These are phyloP conservation scores for Lycium barbarum DNA, from an alignment of 257 asterid species.

Conservation along the genomic window DNA sequence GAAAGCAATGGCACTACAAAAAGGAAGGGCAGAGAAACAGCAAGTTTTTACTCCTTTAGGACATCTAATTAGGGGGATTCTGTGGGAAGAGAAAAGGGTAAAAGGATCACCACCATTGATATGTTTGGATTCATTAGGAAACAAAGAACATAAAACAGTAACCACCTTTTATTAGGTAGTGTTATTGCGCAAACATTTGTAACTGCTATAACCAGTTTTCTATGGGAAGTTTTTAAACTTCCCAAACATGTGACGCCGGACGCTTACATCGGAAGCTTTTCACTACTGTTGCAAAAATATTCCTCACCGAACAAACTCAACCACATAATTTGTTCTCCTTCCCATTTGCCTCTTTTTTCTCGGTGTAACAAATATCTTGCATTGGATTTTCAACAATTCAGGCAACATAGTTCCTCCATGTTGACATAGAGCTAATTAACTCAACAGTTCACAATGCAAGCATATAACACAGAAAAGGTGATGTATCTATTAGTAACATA, in stretches of 20 bases:
- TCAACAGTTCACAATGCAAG: background rate
- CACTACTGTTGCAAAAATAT: background rate
- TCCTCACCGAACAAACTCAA: background rate
- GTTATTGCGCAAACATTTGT: background rate
- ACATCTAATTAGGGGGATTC: slow-evolving; percentile 22
- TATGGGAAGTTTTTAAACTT: background rate
- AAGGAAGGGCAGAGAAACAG: background rate
- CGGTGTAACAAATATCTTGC: background rate
- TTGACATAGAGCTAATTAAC: background rate
- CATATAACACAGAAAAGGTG: background rate
- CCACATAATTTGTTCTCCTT: background rate
- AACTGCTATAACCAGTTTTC: background rate
- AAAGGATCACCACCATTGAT: slow-evolving; percentile 10
- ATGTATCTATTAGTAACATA: background rate
- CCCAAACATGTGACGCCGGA: slow-evolving; percentile 5
- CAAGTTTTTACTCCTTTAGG: slow-evolving; percentile 24
- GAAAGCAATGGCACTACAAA: background rate
- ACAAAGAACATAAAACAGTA: background rate
- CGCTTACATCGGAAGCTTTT: background rate
- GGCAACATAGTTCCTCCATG: background rate
- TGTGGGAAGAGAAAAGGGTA: slow-evolving; percentile 16
- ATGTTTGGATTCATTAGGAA: slow-evolving; percentile 19
- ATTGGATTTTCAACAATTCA: background rate
- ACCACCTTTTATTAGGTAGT: background rate
- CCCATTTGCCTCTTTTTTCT: background rate